A percentile compares a stretch with the other conserved stretches of the same genome.
Conservation (phyloP, 495 filamentous ascomycete genomes). For the Penicillium bovifimosum region DNA sequence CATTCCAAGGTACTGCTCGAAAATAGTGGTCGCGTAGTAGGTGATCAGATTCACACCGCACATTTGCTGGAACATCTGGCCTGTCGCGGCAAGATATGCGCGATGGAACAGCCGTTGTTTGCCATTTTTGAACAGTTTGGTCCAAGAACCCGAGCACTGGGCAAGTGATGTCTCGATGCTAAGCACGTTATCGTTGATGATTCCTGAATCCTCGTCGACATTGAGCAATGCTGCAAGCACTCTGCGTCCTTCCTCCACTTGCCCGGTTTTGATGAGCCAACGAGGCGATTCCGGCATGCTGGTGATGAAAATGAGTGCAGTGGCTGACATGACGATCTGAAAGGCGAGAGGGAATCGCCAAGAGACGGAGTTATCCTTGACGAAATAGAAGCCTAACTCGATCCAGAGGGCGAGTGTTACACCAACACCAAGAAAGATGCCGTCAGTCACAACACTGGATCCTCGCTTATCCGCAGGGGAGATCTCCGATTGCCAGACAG, state of each 20-base stretch:
- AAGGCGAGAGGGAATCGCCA: constrained; percentile 47
- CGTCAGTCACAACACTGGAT: constrained; percentile 34
- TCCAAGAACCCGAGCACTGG: constrained; percentile 10
- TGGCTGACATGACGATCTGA: constrained; percentile 54
- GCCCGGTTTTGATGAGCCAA: constrained; percentile 49
- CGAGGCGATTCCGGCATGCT: constrained; percentile 57
- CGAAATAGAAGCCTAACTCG: constrained; percentile 41
- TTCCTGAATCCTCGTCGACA: constrained; percentile 18
- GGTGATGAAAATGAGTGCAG: constrained; percentile 53
- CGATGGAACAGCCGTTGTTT: constrained; percentile 22
- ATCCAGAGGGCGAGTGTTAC: constrained; percentile 41
- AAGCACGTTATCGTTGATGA: constrained; percentile 25
- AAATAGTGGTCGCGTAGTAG: constrained; percentile 56
- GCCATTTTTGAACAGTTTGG: constrained; percentile 20
- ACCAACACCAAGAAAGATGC: constrained; percentile 50
- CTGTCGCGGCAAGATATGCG: constrained; percentile 24
- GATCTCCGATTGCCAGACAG: constrained; percentile 48
- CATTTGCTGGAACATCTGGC: constrained; percentile 49
- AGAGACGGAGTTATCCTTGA: constrained; percentile 33
- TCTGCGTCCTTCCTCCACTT: constrained; percentile 44
- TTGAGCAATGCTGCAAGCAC: constrained; percentile 28
- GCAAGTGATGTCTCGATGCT: constrained; percentile 33
- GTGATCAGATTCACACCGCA: constrained; percentile 57
- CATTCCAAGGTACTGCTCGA: constrained; percentile 50
- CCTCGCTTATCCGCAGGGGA: constrained; percentile 35